phyloP scores from a whole-genome alignment of 306 rosid genomes.

The Rosa rugosa region DNA sequence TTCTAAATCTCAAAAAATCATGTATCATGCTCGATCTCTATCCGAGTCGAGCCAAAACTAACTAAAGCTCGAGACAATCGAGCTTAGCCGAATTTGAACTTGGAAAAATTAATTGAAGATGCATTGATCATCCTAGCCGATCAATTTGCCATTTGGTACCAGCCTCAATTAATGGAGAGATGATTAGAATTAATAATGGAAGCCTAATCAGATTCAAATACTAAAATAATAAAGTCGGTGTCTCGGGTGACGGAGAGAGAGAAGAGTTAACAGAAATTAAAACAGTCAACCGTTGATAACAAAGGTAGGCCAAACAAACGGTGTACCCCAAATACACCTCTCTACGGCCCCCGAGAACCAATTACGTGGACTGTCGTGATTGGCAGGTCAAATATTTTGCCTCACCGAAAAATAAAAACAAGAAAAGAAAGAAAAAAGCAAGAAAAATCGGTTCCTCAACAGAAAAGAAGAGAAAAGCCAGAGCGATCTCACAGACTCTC shows the following conservation, averaged over 20 bases:
- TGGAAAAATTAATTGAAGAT: no score
- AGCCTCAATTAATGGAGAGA: neutral
- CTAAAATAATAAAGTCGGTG: neutral
- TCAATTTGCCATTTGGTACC: no score
- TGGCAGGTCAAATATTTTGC: slow-evolving; percentile 28
- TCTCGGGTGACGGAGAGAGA: neutral
- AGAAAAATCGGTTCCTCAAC: slow-evolving; percentile 27
- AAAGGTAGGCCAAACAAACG: slow-evolving; percentile 36
- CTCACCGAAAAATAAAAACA: slow-evolving; percentile 4
- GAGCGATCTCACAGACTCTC: slow-evolving; percentile 24
- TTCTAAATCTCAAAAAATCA: no score
- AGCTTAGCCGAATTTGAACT: no score
- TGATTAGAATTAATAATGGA: neutral
- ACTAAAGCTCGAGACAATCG: no score
- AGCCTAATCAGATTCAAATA: neutral
- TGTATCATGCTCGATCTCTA: no score
- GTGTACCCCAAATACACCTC: slow-evolving; percentile 26
- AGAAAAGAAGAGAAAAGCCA: slow-evolving; percentile 21
- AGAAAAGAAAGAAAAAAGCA: neutral
- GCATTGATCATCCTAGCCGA: no score
- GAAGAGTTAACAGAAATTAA: neutral
- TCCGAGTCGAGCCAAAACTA: no score
- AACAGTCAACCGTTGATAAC: slow-evolving; percentile 29
- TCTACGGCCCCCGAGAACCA: neutral
- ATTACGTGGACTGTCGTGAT: slow-evolving; percentile 35